phyloP scores from a whole-genome alignment of 2,329 filamentous ascomycete genomes.

The Fusarium solani-melongenae region DNA sequence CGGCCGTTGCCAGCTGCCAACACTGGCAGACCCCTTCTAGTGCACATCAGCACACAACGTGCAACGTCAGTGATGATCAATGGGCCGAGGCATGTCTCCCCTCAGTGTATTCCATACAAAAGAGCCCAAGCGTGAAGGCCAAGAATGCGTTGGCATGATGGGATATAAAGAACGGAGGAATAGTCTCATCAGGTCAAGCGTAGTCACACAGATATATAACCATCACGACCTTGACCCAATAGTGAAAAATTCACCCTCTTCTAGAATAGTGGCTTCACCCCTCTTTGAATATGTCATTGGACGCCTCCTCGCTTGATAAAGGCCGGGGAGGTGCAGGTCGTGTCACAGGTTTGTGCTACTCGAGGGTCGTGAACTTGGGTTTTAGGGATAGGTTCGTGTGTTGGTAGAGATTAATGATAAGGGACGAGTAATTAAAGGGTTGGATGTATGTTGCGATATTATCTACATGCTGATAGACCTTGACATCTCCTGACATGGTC shows the following conservation, averaged over 20 bases:
- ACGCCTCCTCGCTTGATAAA: conserved; percentile 38
- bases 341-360: conserved; percentile 30
- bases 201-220: neutral
- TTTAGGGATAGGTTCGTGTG: neutral
- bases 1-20: neutral
- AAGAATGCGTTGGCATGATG: neutral
- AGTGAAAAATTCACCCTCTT: neutral
- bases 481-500: neutral
- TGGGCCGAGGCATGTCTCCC: neutral
- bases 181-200: neutral
- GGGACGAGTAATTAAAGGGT: neutral
- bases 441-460: neutral
- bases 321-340: conserved; percentile 28
- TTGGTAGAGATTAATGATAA: neutral
- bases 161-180: neutral
- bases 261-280: neutral
- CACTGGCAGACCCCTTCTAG: neutral
- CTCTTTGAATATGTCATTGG: neutral
- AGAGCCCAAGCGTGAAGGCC: neutral
- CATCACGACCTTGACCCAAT: neutral
- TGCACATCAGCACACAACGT: neutral
- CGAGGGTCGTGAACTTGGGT: neutral
- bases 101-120: neutral
- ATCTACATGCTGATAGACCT: neutral
- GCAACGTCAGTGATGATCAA: neutral